Percentiles rank a stretch among this genome's conserved stretches.
phyloP scores from a whole-genome alignment of 2,329 filamentous ascomycete genomes.

The Pseudopyricularia cyperi region DNA sequence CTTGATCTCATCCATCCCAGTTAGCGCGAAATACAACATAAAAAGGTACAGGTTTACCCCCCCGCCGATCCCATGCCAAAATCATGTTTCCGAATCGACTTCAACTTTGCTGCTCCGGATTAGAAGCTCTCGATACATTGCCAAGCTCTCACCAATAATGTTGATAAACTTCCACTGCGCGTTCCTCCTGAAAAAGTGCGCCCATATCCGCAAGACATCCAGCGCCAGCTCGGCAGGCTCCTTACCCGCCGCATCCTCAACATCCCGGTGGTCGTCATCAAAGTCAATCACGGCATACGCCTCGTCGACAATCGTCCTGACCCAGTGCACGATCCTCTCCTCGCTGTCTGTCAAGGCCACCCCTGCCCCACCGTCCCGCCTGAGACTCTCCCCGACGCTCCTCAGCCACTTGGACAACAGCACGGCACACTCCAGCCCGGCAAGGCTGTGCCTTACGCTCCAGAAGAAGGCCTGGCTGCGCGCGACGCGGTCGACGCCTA shows the following conservation, averaged over 20 bases:
- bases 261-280: conserved; percentile 9
- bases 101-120: neutral
- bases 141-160: conserved; percentile 25
- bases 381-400: conserved; percentile 1
- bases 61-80: too few species aligned
- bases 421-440: conserved; percentile 37
- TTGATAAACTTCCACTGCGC: conserved; percentile 35
- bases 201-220: conserved; percentile 29
- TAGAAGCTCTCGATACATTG: conserved; percentile 19
- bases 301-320: conserved; percentile 29
- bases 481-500: conserved; percentile 39
- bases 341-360: conserved; percentile 24
- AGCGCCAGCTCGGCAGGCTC: conserved; percentile 19
- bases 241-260: neutral
- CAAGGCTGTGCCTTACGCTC: conserved; percentile 40
- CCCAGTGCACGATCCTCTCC: conserved; percentile 31
- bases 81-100: neutral
- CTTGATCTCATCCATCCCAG: too few species aligned
- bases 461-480: conserved; percentile 39
- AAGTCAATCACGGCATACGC: conserved; percentile 23
- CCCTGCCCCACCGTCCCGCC: neutral
- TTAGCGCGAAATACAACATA: too few species aligned
- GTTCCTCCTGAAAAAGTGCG: conserved; percentile 31
- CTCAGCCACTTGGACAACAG: conserved; percentile 37
- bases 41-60: too few species aligned